Conservation (phyloP, 1,284 basidiomycete species). For the Heterobasidion parviporum region DNA sequence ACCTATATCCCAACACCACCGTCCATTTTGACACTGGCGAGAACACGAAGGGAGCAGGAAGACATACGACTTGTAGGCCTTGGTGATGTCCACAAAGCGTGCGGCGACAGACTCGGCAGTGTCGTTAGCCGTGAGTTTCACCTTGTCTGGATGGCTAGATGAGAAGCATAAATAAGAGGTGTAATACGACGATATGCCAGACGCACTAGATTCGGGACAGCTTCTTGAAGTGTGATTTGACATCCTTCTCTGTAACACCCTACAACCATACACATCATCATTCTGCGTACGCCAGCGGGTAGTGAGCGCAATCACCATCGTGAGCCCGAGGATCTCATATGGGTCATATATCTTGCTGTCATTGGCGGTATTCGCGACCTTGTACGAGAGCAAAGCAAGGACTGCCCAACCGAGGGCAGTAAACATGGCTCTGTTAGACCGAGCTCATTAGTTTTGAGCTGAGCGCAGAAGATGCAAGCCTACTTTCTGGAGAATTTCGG, state of each 20-base stretch:
- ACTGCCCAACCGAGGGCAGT: constrained; percentile 71
- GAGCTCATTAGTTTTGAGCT: neutral
- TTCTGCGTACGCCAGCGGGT: neutral
- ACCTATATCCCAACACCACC: constrained; percentile 28
- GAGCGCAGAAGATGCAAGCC: neutral
- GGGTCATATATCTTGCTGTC: constrained; percentile 86
- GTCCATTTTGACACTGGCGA: neutral
- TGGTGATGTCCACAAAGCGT: constrained; percentile 91
- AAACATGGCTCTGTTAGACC: constrained; percentile 37
- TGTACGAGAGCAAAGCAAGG: constrained; percentile 64
- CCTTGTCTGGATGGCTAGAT: constrained; percentile 92
- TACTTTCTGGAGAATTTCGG: constrained; percentile 22
- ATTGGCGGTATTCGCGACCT: constrained; percentile 48
- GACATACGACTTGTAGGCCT: constrained; percentile 91
- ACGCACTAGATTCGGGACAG: constrained; percentile 85
- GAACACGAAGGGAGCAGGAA: neutral
- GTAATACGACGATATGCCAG: neutral
- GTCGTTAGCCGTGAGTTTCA: constrained; percentile 75
- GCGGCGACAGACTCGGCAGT: constrained; percentile 87
- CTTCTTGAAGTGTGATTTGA: constrained; percentile 95
- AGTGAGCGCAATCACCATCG: constrained; percentile 33
- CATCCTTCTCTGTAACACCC: constrained; percentile 79
- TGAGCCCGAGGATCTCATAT: constrained; percentile 88
- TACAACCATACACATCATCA: constrained; percentile 16
- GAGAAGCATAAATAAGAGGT: too few species aligned